Evolutionary conservation across 129 eudicot genomes (phyloP), one percentile per base, ranked within the genome.

Genomic region (Tanacetum coccineum): DNA sequence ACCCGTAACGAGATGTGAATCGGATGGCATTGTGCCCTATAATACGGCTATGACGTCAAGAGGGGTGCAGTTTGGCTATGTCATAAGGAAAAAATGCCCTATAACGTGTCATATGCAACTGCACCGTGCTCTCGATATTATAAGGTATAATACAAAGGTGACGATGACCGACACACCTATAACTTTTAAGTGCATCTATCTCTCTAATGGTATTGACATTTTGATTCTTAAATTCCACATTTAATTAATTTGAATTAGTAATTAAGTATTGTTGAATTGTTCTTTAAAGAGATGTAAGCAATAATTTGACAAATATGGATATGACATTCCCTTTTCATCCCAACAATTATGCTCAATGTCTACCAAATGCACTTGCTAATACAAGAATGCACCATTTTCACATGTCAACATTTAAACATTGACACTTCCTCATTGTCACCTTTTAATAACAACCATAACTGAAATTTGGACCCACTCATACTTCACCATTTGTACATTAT

Each of bases 371-470:
- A 59, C 75, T 49, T 71, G 59, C 57, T 70, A 42, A 59, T 70
- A 48, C 57, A 66, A 3, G 59, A 74, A 66, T 74, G 66, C 57
- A 74, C 40, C 57, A 66, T 56, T 66, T 71, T 74, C 78, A 66
- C 67, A 74, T 74, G 78, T 74, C 78, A 57, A 30, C 78, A 66
- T 74, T 56, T 44, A 36, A 47, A 74, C 30, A 66, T 66, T 66
- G 67, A 74, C 73, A 66, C 78, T 13, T 56, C 30, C 8, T 61
- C 76, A 15, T 36, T 62, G 54, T 18, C 22, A 32, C 40, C 68
- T 32, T 48, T 48, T 30, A 61, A 71, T 71, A 60, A 71, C 68
- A 49, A 61, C 76, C 76, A 71, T 71, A 64, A 71, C 69, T 42
- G 5, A 17, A 26, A 65, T 58, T 56, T 66, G 59, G 78, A 28